Percentiles rank a stretch among this genome's conserved stretches.
These are phyloP conservation scores for Arxiozyma heterogenica DNA, from an alignment of 1,139 yeast genomes.

Conservation along the genomic window DNA sequence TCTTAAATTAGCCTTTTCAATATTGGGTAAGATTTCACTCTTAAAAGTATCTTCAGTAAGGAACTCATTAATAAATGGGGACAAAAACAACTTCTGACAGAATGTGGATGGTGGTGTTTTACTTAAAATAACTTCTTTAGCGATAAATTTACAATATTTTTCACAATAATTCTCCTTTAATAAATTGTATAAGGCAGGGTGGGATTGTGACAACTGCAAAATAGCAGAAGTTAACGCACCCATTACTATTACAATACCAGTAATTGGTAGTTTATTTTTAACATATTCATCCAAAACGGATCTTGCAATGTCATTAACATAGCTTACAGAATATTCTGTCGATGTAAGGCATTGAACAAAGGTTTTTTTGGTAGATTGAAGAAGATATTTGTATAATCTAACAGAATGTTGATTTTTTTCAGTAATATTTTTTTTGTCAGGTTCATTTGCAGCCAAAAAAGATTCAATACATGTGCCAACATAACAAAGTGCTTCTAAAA, in stretches of 20 bases:
- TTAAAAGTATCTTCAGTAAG: slow-evolving; percentile 39
- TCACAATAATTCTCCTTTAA: slow-evolving; percentile 24
- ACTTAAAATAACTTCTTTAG: slow-evolving; percentile 38
- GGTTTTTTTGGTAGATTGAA: slow-evolving; percentile 33
- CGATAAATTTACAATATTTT: slow-evolving; percentile 27
- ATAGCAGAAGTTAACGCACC: slow-evolving; percentile 38
- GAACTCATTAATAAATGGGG: slow-evolving; percentile 36
- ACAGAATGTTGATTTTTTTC: slow-evolving; percentile 37
- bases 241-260: slow-evolving; percentile 29
- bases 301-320: slow-evolving; percentile 8
- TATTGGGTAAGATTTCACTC: slow-evolving; percentile 42
- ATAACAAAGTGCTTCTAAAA: slow-evolving; percentile 19
- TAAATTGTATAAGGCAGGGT: slow-evolving; percentile 34
- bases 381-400: slow-evolving; percentile 40
- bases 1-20: slow-evolving; percentile 72
- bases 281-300: slow-evolving; percentile 12
- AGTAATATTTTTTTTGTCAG: slow-evolving; percentile 12
- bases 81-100: slow-evolving; percentile 21
- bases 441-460: slow-evolving; percentile 22
- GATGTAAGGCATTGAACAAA: slow-evolving; percentile 19
- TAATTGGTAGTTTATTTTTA: slow-evolving; percentile 22
- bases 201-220: slow-evolving; percentile 35
- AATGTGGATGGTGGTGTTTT: slow-evolving; percentile 35
- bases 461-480: slow-evolving; percentile 19
- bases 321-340: slow-evolving; percentile 5